A percentile compares a stretch with the other conserved stretches of the same genome.
These are phyloP conservation scores for Chaetomium sp. DNA, from an alignment of 2,329 filamentous ascomycete genomes.

Conservation along the genomic window DNA sequence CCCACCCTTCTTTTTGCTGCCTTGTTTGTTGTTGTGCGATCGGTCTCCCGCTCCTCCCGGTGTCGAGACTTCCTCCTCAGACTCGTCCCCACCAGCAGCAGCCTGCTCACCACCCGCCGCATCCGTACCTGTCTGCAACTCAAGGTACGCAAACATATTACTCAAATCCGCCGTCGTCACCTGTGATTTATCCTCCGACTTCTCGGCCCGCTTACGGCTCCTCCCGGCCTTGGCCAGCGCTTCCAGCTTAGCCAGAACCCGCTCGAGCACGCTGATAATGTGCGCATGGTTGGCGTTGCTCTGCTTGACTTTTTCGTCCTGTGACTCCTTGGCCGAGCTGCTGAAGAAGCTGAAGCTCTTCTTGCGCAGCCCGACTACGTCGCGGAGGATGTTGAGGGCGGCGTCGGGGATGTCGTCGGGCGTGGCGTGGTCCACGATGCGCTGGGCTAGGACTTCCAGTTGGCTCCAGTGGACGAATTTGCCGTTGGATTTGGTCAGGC, in stretches of 20 bases:
- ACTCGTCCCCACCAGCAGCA: neutral
- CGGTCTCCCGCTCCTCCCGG: neutral
- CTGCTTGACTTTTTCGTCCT: slow-evolving; percentile 18
- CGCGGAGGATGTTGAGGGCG: slow-evolving; percentile 24
- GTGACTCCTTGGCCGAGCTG: slow-evolving; percentile 13
- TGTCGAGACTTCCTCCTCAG: neutral
- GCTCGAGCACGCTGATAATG: slow-evolving; percentile 26
- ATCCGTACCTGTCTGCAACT: slow-evolving; percentile 19
- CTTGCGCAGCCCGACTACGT: slow-evolving; percentile 26
- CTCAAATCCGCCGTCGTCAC: slow-evolving; percentile 19
- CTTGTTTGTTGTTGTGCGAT: neutral
- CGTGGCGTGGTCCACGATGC: slow-evolving; percentile 18
- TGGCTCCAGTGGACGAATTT: slow-evolving; percentile 17
- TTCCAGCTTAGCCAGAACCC: slow-evolving; percentile 23
- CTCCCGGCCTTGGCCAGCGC: slow-evolving; percentile 10
- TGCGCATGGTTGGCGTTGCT: slow-evolving; percentile 24
- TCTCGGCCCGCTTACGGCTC: slow-evolving; percentile 1
- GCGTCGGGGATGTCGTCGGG: slow-evolving; percentile 24
- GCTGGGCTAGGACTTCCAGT: slow-evolving; percentile 21
- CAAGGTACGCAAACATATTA: slow-evolving; percentile 26
- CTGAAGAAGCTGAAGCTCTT: slow-evolving; percentile 25
- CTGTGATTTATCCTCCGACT: slow-evolving; percentile 1
- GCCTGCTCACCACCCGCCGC: slow-evolving; percentile 4
- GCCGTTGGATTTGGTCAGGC: neutral
- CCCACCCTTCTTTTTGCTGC: slow-evolving; percentile 12